Conservation (phyloP, 352 stramenopile species). For the Phytophthora pisi region DNA sequence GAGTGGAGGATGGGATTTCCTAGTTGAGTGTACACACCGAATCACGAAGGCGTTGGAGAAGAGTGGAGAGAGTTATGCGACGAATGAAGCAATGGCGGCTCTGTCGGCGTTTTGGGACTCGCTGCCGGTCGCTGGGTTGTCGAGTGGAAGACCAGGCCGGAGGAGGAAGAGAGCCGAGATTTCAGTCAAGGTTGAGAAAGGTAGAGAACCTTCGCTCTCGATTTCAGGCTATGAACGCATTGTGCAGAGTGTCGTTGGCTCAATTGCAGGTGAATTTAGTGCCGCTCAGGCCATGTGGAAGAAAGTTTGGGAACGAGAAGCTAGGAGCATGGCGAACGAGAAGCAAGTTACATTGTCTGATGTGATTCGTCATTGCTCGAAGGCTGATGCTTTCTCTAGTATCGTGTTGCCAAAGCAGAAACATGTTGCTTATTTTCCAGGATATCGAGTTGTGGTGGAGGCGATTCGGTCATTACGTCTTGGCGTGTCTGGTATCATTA, state of each 20-base stretch:
- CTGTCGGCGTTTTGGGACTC: constrained; percentile 34
- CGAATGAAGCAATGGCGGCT: constrained; percentile 26
- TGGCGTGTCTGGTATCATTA: constrained; percentile 18
- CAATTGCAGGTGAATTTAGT: neutral
- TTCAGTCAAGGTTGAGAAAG: constrained; percentile 12
- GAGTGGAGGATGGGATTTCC: constrained; percentile 28
- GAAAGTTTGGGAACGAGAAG: constrained; percentile 44
- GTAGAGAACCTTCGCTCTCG: constrained; percentile 6
- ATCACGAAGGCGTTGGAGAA: constrained; percentile 26
- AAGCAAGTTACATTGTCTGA: constrained; percentile 28
- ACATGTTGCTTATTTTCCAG: constrained; percentile 18
- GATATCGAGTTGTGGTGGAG: constrained; percentile 34
- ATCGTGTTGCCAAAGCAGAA: constrained; percentile 8
- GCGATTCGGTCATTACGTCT: constrained; percentile 23
- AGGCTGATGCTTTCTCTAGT: constrained; percentile 37
- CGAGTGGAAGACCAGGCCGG: constrained; percentile 11
- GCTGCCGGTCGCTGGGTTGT: constrained; percentile 9
- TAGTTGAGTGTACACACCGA: constrained; percentile 30
- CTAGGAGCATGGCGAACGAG: constrained; percentile 6
- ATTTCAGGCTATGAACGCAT: constrained; percentile 22
- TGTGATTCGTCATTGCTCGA: constrained; percentile 42
- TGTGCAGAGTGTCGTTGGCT: constrained; percentile 1
- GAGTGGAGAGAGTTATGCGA: constrained; percentile 22
- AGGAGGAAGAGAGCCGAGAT: constrained; percentile 20
- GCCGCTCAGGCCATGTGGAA: constrained; percentile 33